Evolutionary conservation across 169 alveolate genomes (phyloP).

Genomic region (Eimeria tenella): DNA sequence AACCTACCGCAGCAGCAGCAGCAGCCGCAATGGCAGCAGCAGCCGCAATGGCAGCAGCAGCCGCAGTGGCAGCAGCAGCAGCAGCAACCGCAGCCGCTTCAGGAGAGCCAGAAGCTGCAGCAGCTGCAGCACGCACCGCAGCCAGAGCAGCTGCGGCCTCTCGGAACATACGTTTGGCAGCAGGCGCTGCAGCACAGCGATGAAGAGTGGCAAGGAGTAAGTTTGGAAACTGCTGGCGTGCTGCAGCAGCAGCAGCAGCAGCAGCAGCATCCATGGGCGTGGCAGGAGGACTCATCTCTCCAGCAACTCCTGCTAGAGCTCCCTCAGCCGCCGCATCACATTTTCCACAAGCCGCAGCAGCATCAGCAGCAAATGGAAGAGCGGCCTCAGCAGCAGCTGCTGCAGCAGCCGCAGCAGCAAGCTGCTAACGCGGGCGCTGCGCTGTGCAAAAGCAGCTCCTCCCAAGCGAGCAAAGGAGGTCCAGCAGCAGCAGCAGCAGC

Average conservation of each 20-base stretch:
- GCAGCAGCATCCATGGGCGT: conserved; percentile 17
- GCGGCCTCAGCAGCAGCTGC: neutral
- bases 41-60: neutral
- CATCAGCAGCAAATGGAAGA: conserved; percentile 8
- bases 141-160: neutral
- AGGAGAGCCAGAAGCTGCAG: neutral
- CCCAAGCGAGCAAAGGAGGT: neutral
- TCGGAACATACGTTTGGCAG: neutral
- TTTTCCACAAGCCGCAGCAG: conserved; percentile 12
- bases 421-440: neutral
- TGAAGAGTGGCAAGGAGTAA: conserved; percentile 5
- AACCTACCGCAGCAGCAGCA: neutral
- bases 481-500: neutral
- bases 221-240: neutral
- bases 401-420: conserved; percentile 45
- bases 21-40: neutral
- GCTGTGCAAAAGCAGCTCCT: neutral
- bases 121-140: conserved; percentile 1
- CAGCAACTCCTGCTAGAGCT: conserved; percentile 29
- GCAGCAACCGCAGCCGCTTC: neutral
- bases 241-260: conserved; percentile 21
- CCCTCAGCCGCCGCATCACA: conserved; percentile 24
- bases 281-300: conserved; percentile 54
- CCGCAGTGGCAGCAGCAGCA: neutral
- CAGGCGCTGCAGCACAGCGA: neutral